Evolutionary conservation across 108 stramenopile genomes (phyloP).

Genomic region (Aurantiochytrium sp.): DNA sequence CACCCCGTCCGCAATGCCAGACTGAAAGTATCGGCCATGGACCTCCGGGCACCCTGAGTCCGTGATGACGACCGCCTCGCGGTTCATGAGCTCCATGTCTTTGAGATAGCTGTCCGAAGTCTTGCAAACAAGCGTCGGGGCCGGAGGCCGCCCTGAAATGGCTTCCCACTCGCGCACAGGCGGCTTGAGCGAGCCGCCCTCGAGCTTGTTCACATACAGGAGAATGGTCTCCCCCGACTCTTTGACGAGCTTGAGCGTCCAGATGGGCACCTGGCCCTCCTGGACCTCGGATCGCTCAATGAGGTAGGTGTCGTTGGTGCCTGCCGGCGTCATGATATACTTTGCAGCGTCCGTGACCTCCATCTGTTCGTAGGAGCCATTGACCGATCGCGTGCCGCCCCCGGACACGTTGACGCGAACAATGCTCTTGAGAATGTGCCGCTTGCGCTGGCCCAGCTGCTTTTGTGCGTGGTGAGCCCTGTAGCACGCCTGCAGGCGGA

Average conservation of each 20-base stretch:
- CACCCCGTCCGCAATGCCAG: background rate
- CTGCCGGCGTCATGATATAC: background rate
- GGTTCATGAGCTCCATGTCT: background rate
- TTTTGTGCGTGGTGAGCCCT: background rate
- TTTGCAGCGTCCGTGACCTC: constrained; percentile 10
- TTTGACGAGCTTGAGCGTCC: background rate
- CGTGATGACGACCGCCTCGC: constrained; percentile 18
- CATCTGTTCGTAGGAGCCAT: background rate
- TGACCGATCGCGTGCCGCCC: background rate
- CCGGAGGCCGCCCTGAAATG: background rate
- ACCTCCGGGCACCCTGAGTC: background rate
- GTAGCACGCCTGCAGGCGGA: constrained; percentile 7
- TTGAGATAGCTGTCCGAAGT: background rate
- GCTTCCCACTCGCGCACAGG: background rate
- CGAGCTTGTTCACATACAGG: background rate
- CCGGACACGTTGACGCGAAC: background rate
- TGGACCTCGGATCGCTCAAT: background rate
- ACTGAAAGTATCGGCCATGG: background rate
- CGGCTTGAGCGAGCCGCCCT: constrained; percentile 3
- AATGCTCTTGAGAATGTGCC: background rate
- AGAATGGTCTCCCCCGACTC: background rate
- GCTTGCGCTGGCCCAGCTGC: constrained; percentile 8
- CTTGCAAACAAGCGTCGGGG: background rate
- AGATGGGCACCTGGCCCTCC: background rate
- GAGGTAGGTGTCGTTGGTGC: background rate